These are phyloP conservation scores for Trametes cinnabarina DNA, from an alignment of 768 basidiomycete genomes.

Conservation along the genomic window DNA sequence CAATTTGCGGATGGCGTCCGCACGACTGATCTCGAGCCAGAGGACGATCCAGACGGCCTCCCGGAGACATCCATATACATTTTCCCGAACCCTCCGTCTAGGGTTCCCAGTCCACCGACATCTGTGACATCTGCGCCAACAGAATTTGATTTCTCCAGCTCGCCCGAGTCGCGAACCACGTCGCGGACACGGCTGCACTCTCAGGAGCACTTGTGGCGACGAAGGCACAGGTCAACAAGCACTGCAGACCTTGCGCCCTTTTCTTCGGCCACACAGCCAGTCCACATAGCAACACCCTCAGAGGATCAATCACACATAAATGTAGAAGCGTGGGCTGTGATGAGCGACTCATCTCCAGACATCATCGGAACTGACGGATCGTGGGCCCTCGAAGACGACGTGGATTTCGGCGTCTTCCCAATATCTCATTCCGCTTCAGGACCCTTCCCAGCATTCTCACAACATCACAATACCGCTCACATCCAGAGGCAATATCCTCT, in stretches of 20 bases:
- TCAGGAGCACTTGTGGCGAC: not conserved
- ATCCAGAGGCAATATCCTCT: not conserved
- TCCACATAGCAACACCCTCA: not conserved
- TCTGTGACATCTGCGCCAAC: constrained; percentile 24
- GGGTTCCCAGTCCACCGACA: constrained; percentile 23
- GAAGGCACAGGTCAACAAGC: not conserved
- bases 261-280: not conserved
- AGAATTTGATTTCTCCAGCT: constrained; percentile 16
- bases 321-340: constrained; percentile 26
- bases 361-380: constrained; percentile 4
- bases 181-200: not conserved
- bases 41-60: not conserved
- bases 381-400: constrained; percentile 25
- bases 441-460: not conserved
- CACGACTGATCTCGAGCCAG: not conserved
- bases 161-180: constrained; percentile 3
- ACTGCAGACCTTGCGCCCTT: not conserved
- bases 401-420: not conserved
- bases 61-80: constrained; percentile 27
- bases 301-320: constrained; percentile 8
- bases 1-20: not conserved
- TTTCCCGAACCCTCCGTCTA: constrained; percentile 27
- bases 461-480: not conserved
- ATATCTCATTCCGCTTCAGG: no score
- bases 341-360: not conserved